Evolutionary conservation across 1,139 yeast species (phyloP), one percentile per base, ranked within the genome.

Genomic region (Suhomyces kunorum): DNA sequence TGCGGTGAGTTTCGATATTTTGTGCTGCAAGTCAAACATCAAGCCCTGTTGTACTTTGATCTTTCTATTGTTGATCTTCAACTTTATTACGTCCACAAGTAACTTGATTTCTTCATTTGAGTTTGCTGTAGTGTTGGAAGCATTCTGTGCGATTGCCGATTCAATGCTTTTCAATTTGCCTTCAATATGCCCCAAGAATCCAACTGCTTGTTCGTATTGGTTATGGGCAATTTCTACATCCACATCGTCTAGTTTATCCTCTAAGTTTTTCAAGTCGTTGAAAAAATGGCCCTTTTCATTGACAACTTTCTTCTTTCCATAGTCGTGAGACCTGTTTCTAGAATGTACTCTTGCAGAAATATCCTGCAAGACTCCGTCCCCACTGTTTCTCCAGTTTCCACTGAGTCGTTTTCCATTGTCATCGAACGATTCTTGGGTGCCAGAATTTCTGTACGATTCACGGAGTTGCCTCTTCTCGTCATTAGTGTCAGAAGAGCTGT

Each of bases 181-280:
- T 38, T 72, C 75, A 19, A 74, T 67, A 46, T 70, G 72, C 14
- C 66, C 62, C 34, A 81, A 67, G 28, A 73, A 59, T 4, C 76
- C 78, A 2, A 80, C 83, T 0, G 86, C 80, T 36, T 70, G 78
- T 17, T 64, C 62, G 52, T 74, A 81, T 44, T 73, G 72, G 44
- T 80, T 76, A 52, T 81, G 85, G 6, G 87, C 83, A 23, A 83
- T 73, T 43, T 73, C 71, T 19, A 81, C 78, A 55, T 84, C 92
- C 23, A 83, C 71, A 45, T 83, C 87, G 46, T 82, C 86, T 22
- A 84, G 68, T 36, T 73, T 66, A 40, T 81, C 86, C 48, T 82
- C 87, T 29, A 81, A 68, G 34, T 72, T 68, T 39, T 79, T 76
- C 41, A 81, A 66, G 17, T 69, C 76, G 31, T 56, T 54, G 48